Evolutionary conservation across 2,329 filamentous ascomycete genomes (phyloP).

Genomic region (Gyromitra esculenta): DNA sequence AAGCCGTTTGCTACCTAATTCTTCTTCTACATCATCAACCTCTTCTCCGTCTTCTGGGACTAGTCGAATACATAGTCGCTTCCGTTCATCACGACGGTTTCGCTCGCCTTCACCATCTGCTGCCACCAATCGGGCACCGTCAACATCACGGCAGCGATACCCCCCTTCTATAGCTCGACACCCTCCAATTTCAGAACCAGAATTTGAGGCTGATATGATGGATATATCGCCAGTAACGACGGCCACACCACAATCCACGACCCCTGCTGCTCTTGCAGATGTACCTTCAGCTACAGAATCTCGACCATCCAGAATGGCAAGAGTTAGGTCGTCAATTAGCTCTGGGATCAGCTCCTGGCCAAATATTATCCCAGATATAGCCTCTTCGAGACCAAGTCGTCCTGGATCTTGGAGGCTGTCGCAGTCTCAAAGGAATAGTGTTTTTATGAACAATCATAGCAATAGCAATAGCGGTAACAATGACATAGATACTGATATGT

Average conservation of each 20-base stretch:
- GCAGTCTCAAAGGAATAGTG: slow-evolving; percentile 43
- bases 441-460: slow-evolving; percentile 28
- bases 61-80: slow-evolving; percentile 52
- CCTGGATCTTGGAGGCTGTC: slow-evolving; percentile 45
- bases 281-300: slow-evolving; percentile 22
- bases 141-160: slow-evolving; percentile 39
- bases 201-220: slow-evolving; percentile 53
- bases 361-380: slow-evolving; percentile 49
- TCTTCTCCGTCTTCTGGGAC: slow-evolving; percentile 44
- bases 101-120: slow-evolving; percentile 52
- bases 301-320: slow-evolving; percentile 54
- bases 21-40: slow-evolving; percentile 38
- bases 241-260: slow-evolving; percentile 28
- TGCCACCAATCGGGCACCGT: slow-evolving; percentile 42
- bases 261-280: slow-evolving; percentile 31
- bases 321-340: slow-evolving; percentile 54
- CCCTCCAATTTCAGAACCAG: slow-evolving; percentile 33
- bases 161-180: slow-evolving; percentile 37
- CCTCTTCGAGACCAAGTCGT: slow-evolving; percentile 38
- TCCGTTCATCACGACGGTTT: slow-evolving; percentile 38
- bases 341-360: slow-evolving; percentile 53
- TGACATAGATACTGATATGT: slow-evolving; percentile 51
- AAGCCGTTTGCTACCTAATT: slow-evolving; percentile 49
- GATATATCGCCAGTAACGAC: slow-evolving; percentile 55
- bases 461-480: slow-evolving; percentile 41